Evolutionary conservation across 345 rosid species (phyloP), one percentile per base, ranked within the genome.

Genomic region (Fremontodendron californicum): DNA sequence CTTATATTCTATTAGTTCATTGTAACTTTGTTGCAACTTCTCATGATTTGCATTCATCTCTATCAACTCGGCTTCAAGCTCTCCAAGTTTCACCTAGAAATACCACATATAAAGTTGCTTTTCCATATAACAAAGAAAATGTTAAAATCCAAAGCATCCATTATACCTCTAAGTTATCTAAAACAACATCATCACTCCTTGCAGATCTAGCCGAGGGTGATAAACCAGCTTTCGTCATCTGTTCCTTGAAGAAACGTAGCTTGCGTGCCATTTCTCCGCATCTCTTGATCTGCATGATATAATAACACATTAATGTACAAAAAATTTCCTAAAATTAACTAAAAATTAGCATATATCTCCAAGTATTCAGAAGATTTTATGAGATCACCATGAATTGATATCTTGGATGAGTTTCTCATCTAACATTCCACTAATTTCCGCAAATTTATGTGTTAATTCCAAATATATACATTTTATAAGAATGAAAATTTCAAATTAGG

Each of bases 241-340:
- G 88, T 37, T 90, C 92, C 82, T 76, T 82, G 67, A 91, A 84
- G 80, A 87, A 91, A 1, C 81, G 85, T 65, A 88, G 80, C 76
- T 84, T 91, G 21, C 88, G 86, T 29, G 90, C 92, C 92, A 89
- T 88, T 83, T 89, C 96, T 42, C 87, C 92, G 48, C 85, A 85
- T 80, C 87, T 86, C 85, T 88, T 91, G 31, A 89, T 82, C 93
- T 91, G 29, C 77, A 73, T 31, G 18, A 64, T 27, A 42, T 66
- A 64, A 76, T 35, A 73, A 73, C 23, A 68, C 5, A 39, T 42
- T 25, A 61, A 74, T 43, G 12, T 9, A 43, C 29, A 37, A 18
- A 10, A 33, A 58, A 58, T 11, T 12, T 49, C 43, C 49, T 31
- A 49, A 73, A 73, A 73, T 73, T 58, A 23, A 39, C 18, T 10